phyloP scores from a whole-genome alignment of 1,284 basidiomycete species.

The Melampsora americana region DNA sequence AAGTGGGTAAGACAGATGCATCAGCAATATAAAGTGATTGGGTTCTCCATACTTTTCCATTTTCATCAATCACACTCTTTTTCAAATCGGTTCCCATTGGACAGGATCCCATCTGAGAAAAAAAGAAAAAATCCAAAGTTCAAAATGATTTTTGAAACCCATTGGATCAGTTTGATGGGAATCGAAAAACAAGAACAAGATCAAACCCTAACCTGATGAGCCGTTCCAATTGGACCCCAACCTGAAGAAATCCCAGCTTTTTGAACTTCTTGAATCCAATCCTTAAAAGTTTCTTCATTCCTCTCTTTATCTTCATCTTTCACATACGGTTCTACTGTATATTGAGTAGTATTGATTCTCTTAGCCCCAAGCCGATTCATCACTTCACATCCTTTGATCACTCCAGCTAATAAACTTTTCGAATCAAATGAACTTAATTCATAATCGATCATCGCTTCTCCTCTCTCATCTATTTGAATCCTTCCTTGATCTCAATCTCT shows the following conservation, averaged over 20 bases:
- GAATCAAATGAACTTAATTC: constrained; percentile 54
- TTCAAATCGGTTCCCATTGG: constrained; percentile 54
- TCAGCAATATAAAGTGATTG: constrained; percentile 57
- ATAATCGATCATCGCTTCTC: constrained; percentile 56
- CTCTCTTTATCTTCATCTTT: constrained; percentile 45
- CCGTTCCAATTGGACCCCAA: constrained; percentile 47
- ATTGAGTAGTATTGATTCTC: constrained; percentile 55
- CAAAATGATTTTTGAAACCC: no score
- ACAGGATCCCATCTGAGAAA: constrained; percentile 56
- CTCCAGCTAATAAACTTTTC: constrained; percentile 53
- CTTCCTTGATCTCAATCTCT: constrained; percentile 54
- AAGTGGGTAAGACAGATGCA: constrained; percentile 55
- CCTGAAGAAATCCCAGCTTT: constrained; percentile 25
- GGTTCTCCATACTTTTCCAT: constrained; percentile 56
- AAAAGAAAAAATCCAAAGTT: neutral
- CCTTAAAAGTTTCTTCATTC: constrained; percentile 52
- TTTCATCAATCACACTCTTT: constrained; percentile 54
- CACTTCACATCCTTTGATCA: constrained; percentile 55
- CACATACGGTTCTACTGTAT: constrained; percentile 51
- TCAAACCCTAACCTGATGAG: constrained; percentile 50
- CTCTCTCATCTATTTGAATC: constrained; percentile 54
- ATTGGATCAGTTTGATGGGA: no score
- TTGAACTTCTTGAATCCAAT: constrained; percentile 44
- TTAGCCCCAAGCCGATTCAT: constrained; percentile 56
- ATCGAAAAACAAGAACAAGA: neutral